Conservation (phyloP, 2,329 filamentous ascomycete species). For the Mariannaea elegans region DNA sequence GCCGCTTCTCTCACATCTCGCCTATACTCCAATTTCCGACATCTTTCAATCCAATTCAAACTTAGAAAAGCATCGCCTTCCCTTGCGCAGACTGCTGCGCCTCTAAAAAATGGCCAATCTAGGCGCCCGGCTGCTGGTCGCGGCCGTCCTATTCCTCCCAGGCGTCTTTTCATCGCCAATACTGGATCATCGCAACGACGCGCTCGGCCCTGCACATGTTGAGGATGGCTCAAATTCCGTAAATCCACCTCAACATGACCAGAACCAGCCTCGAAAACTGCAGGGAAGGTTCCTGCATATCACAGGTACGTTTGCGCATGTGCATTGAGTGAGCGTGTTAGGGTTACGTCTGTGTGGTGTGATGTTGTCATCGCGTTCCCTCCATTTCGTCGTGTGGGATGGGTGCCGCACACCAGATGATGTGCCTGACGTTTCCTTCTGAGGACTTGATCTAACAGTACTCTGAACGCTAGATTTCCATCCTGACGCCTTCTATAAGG, state of each 20-base stretch:
- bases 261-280: constrained; percentile 55
- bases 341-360: constrained; percentile 11
- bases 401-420: constrained; percentile 1
- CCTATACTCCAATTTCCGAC: not conserved
- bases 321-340: constrained; percentile 10
- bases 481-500: constrained; percentile 86
- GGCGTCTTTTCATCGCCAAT: constrained; percentile 36
- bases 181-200: constrained; percentile 28
- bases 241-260: constrained; percentile 24
- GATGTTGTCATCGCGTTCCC: not conserved
- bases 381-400: not conserved
- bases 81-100: not conserved
- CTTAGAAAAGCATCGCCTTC: not conserved
- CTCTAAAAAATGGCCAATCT: constrained; percentile 34
- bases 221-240: constrained; percentile 18
- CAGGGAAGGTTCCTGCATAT: constrained; percentile 87
- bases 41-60: not conserved
- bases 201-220: constrained; percentile 27
- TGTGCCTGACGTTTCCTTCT: constrained; percentile 23
- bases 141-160: constrained; percentile 37
- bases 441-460: constrained; percentile 19
- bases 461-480: constrained; percentile 76
- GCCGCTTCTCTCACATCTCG: not conserved
- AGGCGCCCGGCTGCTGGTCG: constrained; percentile 42
- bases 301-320: constrained; percentile 68